A percentile compares a stretch with the other conserved stretches of the same genome.
Evolutionary conservation across 2,329 filamentous ascomycete genomes (phyloP).

Genomic region (Zymoseptoria passerinii): DNA sequence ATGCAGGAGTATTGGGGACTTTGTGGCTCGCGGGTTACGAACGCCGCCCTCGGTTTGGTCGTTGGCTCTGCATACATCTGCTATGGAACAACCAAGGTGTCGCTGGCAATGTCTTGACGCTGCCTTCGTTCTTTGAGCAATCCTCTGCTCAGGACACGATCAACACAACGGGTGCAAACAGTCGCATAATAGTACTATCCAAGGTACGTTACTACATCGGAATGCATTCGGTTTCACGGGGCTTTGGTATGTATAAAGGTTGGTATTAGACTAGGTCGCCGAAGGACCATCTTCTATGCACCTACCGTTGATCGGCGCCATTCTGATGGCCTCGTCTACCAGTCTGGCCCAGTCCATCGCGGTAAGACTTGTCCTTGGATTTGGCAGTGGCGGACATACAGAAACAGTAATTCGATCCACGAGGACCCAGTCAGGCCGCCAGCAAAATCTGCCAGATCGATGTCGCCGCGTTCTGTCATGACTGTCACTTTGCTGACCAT

Average conservation of each 20-base stretch:
- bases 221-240: no score
- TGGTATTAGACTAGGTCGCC: conserved; percentile 44
- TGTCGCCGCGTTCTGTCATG: no score
- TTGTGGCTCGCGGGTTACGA: neutral
- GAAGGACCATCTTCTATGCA: conserved; percentile 38
- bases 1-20: conserved; percentile 2
- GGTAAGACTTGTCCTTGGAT: conserved; percentile 39
- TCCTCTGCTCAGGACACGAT: conserved; percentile 1
- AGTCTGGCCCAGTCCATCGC: conserved; percentile 38
- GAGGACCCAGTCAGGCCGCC: no score
- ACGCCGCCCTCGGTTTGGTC: neutral
- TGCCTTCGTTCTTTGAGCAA: neutral
- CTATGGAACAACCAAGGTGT: conserved; percentile 1
- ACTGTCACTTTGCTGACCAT: no score
- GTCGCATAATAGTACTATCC: neutral
- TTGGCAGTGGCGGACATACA: conserved; percentile 35
- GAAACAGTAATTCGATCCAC: conserved; percentile 4
- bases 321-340: conserved; percentile 28
- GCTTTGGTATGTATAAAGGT: conserved; percentile 41
- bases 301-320: conserved; percentile 41
- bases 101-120: neutral
- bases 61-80: neutral
- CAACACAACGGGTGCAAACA: conserved; percentile 1
- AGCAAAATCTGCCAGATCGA: no score
- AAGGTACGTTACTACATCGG: neutral